A percentile compares a stretch with the other conserved stretches of the same genome.
These are phyloP conservation scores for Knufia petricola DNA, from an alignment of 2,329 filamentous ascomycete species.

Conservation along the genomic window DNA sequence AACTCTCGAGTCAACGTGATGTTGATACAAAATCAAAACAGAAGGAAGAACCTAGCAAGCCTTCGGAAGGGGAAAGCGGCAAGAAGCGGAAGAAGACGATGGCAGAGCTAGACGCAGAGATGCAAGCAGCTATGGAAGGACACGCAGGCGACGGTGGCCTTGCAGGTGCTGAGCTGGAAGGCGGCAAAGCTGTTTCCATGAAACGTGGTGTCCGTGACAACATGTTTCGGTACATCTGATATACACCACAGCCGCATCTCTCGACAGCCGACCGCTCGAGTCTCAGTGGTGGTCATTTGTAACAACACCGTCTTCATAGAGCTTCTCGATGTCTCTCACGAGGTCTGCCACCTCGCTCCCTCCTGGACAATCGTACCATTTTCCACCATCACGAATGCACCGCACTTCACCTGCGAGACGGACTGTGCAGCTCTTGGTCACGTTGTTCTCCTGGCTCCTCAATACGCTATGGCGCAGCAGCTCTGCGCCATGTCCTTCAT, in stretches of 20 bases:
- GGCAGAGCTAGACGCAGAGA: slow-evolving; percentile 55
- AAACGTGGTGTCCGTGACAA: slow-evolving; percentile 65
- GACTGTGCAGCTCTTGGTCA: slow-evolving; percentile 67
- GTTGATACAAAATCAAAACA: neutral
- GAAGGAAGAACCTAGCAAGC: neutral
- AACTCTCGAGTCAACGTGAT: neutral
- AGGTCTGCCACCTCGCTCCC: slow-evolving; percentile 48
- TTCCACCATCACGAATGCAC: slow-evolving; percentile 63
- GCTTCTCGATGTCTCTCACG: slow-evolving; percentile 64
- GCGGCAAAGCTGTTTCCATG: slow-evolving; percentile 62
- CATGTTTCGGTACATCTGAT: slow-evolving; percentile 49
- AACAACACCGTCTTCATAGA: slow-evolving; percentile 42
- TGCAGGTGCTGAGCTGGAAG: slow-evolving; percentile 64
- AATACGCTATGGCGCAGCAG: slow-evolving; percentile 38
- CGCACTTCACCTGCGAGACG: slow-evolving; percentile 69
- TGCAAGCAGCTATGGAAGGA: slow-evolving; percentile 55
- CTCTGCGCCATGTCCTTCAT: slow-evolving; percentile 42
- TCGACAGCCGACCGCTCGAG: too few relatives aligned
- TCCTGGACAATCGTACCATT: slow-evolving; percentile 39
- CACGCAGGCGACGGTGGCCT: slow-evolving; percentile 61
- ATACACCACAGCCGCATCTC: too few relatives aligned
- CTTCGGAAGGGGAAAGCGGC: neutral
- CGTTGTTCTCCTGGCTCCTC: slow-evolving; percentile 49
- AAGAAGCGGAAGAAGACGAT: slow-evolving; percentile 11
- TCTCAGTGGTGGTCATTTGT: too few relatives aligned